phyloP scores from a whole-genome alignment of 805 yeast species.

The Candida saitoana region DNA sequence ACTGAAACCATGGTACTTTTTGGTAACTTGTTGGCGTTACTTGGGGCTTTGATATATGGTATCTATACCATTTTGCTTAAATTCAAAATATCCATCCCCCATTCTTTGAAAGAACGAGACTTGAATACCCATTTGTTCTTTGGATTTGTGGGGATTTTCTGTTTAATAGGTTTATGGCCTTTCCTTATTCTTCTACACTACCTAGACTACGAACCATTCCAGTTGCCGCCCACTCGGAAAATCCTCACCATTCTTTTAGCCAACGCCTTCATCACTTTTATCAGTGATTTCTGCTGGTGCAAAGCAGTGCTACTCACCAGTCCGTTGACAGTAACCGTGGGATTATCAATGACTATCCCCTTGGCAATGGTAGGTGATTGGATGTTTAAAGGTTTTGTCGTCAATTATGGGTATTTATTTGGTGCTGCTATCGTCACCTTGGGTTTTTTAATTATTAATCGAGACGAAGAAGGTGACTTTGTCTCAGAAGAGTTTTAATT shows the following conservation, averaged over 20 bases:
- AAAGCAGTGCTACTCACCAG: conserved; percentile 89
- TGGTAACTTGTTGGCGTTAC: conserved; percentile 78
- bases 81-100: conserved; percentile 46
- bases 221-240: conserved; percentile 54
- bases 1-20: conserved; percentile 29
- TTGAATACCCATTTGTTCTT: conserved; percentile 85
- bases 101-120: conserved; percentile 58
- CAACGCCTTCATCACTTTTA: conserved; percentile 74
- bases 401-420: conserved; percentile 59
- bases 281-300: conserved; percentile 95
- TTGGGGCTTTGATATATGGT: conserved; percentile 89
- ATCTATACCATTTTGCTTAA: conserved; percentile 83
- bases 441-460: conserved; percentile 82
- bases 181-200: conserved; percentile 61
- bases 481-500: conserved; percentile 11
- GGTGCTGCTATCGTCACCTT: conserved; percentile 80
- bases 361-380: conserved; percentile 91
- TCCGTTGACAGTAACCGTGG: conserved; percentile 94
- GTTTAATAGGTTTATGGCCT: conserved; percentile 78
- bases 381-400: conserved; percentile 58
- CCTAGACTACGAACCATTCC: conserved; percentile 65
- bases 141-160: conserved; percentile 91
- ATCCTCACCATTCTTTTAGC: conserved; percentile 51
- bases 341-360: conserved; percentile 89
- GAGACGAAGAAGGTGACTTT: conserved; percentile 65